These are phyloP conservation scores for Malus hybrid DNA, from an alignment of 331 rosid species.

Conservation along the genomic window DNA sequence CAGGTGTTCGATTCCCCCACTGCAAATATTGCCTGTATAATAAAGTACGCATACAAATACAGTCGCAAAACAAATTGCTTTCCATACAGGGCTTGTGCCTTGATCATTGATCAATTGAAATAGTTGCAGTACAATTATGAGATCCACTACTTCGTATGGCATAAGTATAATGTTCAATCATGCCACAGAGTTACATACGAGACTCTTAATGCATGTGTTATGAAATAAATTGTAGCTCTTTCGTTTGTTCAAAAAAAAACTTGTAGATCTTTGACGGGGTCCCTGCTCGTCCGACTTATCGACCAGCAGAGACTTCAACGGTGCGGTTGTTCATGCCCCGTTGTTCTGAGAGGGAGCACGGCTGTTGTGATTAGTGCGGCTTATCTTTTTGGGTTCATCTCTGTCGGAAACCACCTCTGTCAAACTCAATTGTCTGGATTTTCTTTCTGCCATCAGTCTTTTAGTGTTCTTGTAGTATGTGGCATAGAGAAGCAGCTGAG, in stretches of 20 bases:
- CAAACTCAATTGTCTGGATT: conserved; percentile 29
- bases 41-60: background rate
- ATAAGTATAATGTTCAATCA: background rate
- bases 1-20: background rate
- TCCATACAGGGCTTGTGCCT: too few relatives aligned
- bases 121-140: background rate
- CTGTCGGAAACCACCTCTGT: conserved; percentile 30
- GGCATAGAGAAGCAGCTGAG: conserved; percentile 64
- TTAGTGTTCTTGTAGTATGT: conserved; percentile 69
- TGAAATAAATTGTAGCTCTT: background rate
- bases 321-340: background rate
- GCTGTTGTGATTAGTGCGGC: background rate
- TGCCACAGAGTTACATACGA: background rate
- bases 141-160: background rate
- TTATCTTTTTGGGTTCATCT: conserved; percentile 14
- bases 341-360: background rate
- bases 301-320: background rate
- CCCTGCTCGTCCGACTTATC: background rate
- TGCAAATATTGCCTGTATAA: background rate
- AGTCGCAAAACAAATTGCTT: background rate
- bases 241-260: too few relatives aligned
- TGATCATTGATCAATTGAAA: background rate
- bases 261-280: too few relatives aligned
- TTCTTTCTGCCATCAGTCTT: conserved; percentile 43
- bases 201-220: background rate